These are phyloP conservation scores for Pestalotiopsis fici DNA, from an alignment of 2,329 filamentous ascomycete genomes.

Conservation along the genomic window DNA sequence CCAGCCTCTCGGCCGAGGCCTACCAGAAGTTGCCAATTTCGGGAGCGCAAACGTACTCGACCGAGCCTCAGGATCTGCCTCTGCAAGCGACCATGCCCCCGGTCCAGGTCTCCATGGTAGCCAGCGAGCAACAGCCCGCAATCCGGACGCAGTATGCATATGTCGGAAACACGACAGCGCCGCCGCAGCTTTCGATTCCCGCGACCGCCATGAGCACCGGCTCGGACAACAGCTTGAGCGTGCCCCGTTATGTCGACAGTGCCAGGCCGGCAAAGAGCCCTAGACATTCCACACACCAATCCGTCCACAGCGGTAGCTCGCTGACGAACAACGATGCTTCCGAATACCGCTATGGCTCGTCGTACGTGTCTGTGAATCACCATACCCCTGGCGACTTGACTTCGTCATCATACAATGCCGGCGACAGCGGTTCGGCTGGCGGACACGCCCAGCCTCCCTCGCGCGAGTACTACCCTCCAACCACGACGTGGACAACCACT, in stretches of 20 bases:
- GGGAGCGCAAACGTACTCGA: constrained; percentile 45
- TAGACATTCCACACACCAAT: constrained; percentile 54
- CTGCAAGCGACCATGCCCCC: constrained; percentile 56
- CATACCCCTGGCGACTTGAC: constrained; percentile 33
- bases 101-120: constrained; percentile 51
- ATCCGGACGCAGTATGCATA: constrained; percentile 59
- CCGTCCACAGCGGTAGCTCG: constrained; percentile 51
- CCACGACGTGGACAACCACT: constrained; percentile 52
- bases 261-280: constrained; percentile 60
- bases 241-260: constrained; percentile 59
- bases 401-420: constrained; percentile 31
- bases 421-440: constrained; percentile 16
- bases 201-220: constrained; percentile 37
- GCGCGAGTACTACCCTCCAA: constrained; percentile 51
- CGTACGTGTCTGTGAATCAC: constrained; percentile 36
- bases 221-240: constrained; percentile 50
- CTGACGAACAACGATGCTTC: constrained; percentile 50
- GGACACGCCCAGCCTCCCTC: constrained; percentile 11
- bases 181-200: constrained; percentile 49
- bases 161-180: constrained; percentile 49
- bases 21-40: constrained; percentile 56
- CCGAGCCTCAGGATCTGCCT: constrained; percentile 55
- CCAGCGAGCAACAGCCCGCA: constrained; percentile 45
- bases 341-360: constrained; percentile 59
- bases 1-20: constrained; percentile 49